phyloP scores from a whole-genome alignment of 2,329 filamentous ascomycete genomes.

The Colletotrichum musicola region DNA sequence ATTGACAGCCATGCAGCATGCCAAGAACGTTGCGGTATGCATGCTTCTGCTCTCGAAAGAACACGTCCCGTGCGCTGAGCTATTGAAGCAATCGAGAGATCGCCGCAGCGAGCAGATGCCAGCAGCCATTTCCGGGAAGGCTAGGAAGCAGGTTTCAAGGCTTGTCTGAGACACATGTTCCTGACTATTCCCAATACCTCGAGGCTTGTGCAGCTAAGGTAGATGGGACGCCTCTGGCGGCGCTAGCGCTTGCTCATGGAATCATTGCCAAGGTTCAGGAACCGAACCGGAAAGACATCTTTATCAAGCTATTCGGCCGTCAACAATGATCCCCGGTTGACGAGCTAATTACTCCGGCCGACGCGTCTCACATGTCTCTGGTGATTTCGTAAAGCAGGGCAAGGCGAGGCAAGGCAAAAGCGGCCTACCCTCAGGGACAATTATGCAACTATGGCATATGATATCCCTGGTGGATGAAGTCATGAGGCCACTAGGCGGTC shows the following conservation, averaged over 20 bases:
- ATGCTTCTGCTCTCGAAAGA: conserved; percentile 11
- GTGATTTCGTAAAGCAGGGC: conserved; percentile 20
- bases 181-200: conserved; percentile 38
- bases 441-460: conserved; percentile 33
- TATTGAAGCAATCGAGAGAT: conserved; percentile 9
- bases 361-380: conserved; percentile 35
- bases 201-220: conserved; percentile 26
- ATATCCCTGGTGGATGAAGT: conserved; percentile 32
- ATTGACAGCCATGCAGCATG: conserved; percentile 27
- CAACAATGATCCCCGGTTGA: conserved; percentile 25
- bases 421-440: conserved; percentile 15
- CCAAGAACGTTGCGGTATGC: conserved; percentile 25
- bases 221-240: conserved; percentile 23
- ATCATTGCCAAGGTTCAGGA: conserved; percentile 34
- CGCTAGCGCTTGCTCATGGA: conserved; percentile 13
- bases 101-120: conserved; percentile 21
- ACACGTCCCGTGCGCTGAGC: conserved; percentile 18
- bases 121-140: conserved; percentile 20
- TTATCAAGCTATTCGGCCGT: conserved; percentile 29
- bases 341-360: conserved; percentile 23
- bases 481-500: conserved; percentile 36
- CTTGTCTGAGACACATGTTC: conserved; percentile 39
- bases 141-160: conserved; percentile 31
- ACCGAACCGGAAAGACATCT: conserved; percentile 26
- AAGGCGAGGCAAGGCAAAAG: not conserved